Evolutionary conservation across 768 basidiomycete genomes (phyloP), one percentile per base, ranked within the genome.

Genomic region (Tricholoma sp.): DNA sequence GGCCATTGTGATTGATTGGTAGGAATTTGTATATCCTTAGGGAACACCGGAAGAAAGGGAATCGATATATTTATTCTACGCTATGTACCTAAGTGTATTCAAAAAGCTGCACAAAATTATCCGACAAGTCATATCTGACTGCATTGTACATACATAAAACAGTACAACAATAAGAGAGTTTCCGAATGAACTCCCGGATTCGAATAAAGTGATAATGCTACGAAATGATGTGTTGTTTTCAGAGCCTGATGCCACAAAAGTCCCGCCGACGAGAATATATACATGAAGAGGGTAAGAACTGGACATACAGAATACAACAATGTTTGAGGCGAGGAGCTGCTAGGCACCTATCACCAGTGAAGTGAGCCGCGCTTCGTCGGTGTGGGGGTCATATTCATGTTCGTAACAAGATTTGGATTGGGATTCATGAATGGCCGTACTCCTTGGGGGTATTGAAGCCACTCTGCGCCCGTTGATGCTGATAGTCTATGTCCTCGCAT

Each of bases 1-100:
- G 90, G 72, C 73, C 48, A 79, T 92, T 66, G 71, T 17, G 66
- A 64, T 53, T 66, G 73, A 57, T 63, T 66, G 45, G 68, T 68
- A 47, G 62, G 56, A 52, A 63, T 53, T 48, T 29, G 15, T n/a
- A 29, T 31, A 31, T 9, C 12, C 47, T 6, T 17, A 9, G 15
- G 15, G 2, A 1, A 24, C 24, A 24, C 24, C 24, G 24, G 24
- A 29, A 17, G 4, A 49, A 49, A 12, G 28, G 13, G 13, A 15
- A 1, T n/a, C 24, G 29, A 29, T 15, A 29, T 15, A 29, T 28
- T 42, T 49, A n/a, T 32, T 13, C 24, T 47, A 47, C 29, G 47
- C 47, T 48, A 24, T 24, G 24, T 24, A 48, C 47, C 47, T 48
- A 31, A 31, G 47, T 31, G 29, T 48, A 48, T 31, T 49, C 47